Percentiles rank a stretch among this genome's conserved stretches.
phyloP scores from a whole-genome alignment of 805 yeast species.

The Ascoidea rubescens region DNA sequence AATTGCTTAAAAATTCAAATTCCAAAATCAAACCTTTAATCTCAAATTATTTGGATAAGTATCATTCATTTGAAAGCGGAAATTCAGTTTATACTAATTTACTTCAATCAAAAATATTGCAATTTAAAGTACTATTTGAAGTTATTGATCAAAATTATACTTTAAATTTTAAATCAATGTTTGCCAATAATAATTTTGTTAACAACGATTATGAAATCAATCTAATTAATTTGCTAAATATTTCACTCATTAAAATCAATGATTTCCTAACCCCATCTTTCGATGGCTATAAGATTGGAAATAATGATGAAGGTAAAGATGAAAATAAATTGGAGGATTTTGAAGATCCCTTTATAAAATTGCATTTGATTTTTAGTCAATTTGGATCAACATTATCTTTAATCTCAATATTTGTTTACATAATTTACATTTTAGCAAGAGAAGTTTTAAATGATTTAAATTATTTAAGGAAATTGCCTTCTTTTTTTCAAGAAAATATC shows the following conservation, averaged over 20 bases:
- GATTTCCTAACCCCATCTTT: not conserved
- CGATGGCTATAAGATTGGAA: not conserved
- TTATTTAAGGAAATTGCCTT: not conserved
- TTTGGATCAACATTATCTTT: not conserved
- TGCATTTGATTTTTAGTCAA: not conserved
- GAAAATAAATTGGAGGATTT: not conserved
- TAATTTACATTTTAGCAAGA: not conserved
- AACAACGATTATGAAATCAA: conserved; percentile 4
- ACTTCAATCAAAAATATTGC: not conserved
- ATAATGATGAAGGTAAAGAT: not conserved
- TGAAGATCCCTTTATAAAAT: not conserved
- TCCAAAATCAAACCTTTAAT: not conserved
- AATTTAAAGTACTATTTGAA: not conserved
- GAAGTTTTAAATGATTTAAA: not conserved
- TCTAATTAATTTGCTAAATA: not conserved
- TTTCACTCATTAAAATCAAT: not conserved
- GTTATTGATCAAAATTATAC: not conserved
- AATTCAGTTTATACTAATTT: not conserved
- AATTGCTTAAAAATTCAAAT: too few species aligned
- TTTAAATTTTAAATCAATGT: too few species aligned
- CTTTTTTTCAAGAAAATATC: too few species aligned
- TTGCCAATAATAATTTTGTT: not conserved
- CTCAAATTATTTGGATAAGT: not conserved
- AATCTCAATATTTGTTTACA: not conserved
- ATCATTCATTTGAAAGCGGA: not conserved